Percentiles rank a stretch among this genome's conserved stretches.
phyloP scores from a whole-genome alignment of 108 stramenopile species.

The Parietichytrium sp. region DNA sequence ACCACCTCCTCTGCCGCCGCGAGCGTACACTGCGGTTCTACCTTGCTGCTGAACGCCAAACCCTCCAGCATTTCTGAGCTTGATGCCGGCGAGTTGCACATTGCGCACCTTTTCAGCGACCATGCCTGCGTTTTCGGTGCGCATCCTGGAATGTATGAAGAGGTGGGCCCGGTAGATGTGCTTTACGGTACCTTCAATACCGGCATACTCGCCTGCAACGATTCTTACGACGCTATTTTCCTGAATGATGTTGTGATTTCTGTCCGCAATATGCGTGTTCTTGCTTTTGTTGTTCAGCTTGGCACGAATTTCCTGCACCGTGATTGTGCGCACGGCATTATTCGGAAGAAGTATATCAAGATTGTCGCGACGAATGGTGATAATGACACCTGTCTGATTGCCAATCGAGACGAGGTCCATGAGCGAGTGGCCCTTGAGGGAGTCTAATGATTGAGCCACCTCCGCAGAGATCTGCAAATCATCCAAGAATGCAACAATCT shows the following conservation, averaged over 20 bases:
- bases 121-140: constrained; percentile 50
- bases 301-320: constrained; percentile 49
- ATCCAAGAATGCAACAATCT: constrained; percentile 48
- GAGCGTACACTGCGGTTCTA: not conserved
- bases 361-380: constrained; percentile 41
- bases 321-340: constrained; percentile 44
- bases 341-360: constrained; percentile 48
- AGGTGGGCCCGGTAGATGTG: constrained; percentile 51
- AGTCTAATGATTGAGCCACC: constrained; percentile 44
- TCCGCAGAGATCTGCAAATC: constrained; percentile 53
- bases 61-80: constrained; percentile 14
- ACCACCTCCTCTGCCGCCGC: not conserved
- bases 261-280: constrained; percentile 46
- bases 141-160: constrained; percentile 52
- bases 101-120: constrained; percentile 31
- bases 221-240: constrained; percentile 51
- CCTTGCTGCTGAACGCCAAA: not conserved
- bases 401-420: constrained; percentile 53
- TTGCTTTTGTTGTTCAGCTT: constrained; percentile 47
- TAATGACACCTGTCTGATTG: constrained; percentile 28
- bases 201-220: constrained; percentile 44
- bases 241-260: constrained; percentile 44
- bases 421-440: constrained; percentile 52
- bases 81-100: constrained; percentile 17
- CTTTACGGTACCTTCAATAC: constrained; percentile 53